These are phyloP conservation scores for Aureobasidium uvarum DNA, from an alignment of 2,329 filamentous ascomycete species.

Conservation along the genomic window DNA sequence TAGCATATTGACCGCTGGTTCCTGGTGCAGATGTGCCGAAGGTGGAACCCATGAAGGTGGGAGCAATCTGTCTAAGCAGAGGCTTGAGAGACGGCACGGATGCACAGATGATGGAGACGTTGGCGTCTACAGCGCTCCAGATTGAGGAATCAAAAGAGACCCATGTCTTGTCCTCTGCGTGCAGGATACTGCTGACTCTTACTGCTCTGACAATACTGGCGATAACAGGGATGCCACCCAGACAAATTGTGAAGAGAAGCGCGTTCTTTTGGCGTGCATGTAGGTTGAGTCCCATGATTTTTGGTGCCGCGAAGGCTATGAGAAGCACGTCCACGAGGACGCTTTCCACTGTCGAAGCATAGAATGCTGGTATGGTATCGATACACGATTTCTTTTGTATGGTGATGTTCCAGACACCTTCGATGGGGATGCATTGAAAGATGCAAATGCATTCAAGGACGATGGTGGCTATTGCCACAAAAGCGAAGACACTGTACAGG, in stretches of 20 bases:
- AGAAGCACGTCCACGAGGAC: constrained; percentile 15
- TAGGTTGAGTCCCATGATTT: constrained; percentile 19
- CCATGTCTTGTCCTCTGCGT: constrained; percentile 13
- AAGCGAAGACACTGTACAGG: constrained; percentile 4
- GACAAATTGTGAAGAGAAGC: constrained; percentile 6
- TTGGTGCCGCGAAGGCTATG: constrained; percentile 16
- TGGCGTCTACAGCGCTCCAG: constrained; percentile 21
- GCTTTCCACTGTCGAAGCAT: constrained; percentile 7
- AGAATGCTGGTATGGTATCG: constrained; percentile 21
- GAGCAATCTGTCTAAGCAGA: constrained; percentile 19
- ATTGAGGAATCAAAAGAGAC: constrained; percentile 15
- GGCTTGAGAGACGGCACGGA: constrained; percentile 16
- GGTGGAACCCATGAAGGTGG: constrained; percentile 14
- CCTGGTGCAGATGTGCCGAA: constrained; percentile 12
- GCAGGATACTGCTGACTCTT: constrained; percentile 7
- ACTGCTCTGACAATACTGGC: constrained; percentile 17
- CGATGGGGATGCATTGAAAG: constrained; percentile 19
- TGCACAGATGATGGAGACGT: constrained; percentile 23
- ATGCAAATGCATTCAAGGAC: constrained; percentile 12
- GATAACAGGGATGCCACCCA: constrained; percentile 14
- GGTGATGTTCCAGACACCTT: constrained; percentile 13
- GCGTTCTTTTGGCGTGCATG: constrained; percentile 13
- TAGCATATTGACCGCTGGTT: background rate
- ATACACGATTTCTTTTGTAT: constrained; percentile 11
- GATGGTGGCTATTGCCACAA: constrained; percentile 1